Conservation (phyloP, 768 basidiomycete species). For the Tulasnella calospora region DNA sequence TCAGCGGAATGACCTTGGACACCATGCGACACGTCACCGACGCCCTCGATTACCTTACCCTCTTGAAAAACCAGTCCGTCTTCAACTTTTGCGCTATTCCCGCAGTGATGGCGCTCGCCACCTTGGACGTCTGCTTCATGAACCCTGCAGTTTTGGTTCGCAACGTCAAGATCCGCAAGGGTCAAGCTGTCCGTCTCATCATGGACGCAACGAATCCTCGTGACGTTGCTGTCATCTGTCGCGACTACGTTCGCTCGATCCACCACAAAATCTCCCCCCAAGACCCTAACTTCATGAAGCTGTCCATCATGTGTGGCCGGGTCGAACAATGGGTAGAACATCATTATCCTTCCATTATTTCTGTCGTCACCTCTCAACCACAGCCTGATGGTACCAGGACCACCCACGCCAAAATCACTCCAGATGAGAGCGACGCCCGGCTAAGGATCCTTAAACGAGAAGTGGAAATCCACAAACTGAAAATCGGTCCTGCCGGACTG, state of each 20-base stretch:
- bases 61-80: slow-evolving; percentile 84
- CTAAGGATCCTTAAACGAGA: slow-evolving; percentile 34
- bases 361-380: slow-evolving; percentile 29
- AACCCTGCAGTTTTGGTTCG: slow-evolving; percentile 77
- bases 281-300: slow-evolving; percentile 80
- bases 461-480: slow-evolving; percentile 29
- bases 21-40: slow-evolving; percentile 79
- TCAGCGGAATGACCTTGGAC: slow-evolving; percentile 86
- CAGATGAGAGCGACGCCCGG: slow-evolving; percentile 37
- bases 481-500: slow-evolving; percentile 23
- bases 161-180: slow-evolving; percentile 94
- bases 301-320: slow-evolving; percentile 81
- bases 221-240: slow-evolving; percentile 86
- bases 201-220: slow-evolving; percentile 87
- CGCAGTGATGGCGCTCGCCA: slow-evolving; percentile 92
- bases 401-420: slow-evolving; percentile 20
- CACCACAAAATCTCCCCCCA: slow-evolving; percentile 71
- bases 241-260: slow-evolving; percentile 71
- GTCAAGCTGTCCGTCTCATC: slow-evolving; percentile 79
- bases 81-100: slow-evolving; percentile 97
- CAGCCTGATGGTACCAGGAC: slow-evolving; percentile 17
- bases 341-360: slow-evolving; percentile 87
- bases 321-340: slow-evolving; percentile 94
- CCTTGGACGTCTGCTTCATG: slow-evolving; percentile 88
- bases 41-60: slow-evolving; percentile 79